Base-by-base conservation (phyloP, 148 eudicot species). In the Drosera capensis region DNA sequence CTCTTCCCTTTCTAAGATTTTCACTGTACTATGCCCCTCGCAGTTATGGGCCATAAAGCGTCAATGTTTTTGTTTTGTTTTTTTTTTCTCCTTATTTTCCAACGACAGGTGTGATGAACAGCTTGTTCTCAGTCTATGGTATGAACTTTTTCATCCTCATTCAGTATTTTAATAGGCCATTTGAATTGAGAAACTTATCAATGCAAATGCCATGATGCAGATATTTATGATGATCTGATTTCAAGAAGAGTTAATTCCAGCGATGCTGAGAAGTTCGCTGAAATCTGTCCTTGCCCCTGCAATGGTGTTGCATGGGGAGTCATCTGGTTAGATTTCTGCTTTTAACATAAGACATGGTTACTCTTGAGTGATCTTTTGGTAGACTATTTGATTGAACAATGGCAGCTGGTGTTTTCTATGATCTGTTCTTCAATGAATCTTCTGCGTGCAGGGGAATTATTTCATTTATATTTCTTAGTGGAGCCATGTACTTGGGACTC, bases 231-330 rank as follows among this genome's bases (percentile, higher is more conserved):
- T 60, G 95, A 90, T 63, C 73, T 85, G 31, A 90, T 90, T 67
- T 84, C 99, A 23, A 75, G 99, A 63, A 72, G 95, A 63, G 99
- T 84, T 39, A 23, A 84, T 67, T 60, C 93, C 0, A 90, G 99
- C 47, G 99, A 90, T 64, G 99, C 99, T 45, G 99, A 90, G 82
- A 85, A 83, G 62, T 90, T 90, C 51, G 99, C 99, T 12, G 99
- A 90, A 72, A 43, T 90, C 58, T 90, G 99, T 51, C 92, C 92
- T 11, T 90, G 99, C 69, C 94, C 94, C 12, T 90, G 99, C 56
- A 85, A 75, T 56, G 99, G 99, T 36, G 74, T 64, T 46, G 93
- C 69, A 7, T 90, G 99, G 99, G 99, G 99, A 39, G 74, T 84
- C 37, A 80, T 90, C 45, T 90, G 99, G 99, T 90, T 46, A 67